Percentiles rank a stretch among this genome's conserved stretches.
These are phyloP conservation scores for Amanita fuliginea DNA, from an alignment of 768 basidiomycete species.

Conservation along the genomic window DNA sequence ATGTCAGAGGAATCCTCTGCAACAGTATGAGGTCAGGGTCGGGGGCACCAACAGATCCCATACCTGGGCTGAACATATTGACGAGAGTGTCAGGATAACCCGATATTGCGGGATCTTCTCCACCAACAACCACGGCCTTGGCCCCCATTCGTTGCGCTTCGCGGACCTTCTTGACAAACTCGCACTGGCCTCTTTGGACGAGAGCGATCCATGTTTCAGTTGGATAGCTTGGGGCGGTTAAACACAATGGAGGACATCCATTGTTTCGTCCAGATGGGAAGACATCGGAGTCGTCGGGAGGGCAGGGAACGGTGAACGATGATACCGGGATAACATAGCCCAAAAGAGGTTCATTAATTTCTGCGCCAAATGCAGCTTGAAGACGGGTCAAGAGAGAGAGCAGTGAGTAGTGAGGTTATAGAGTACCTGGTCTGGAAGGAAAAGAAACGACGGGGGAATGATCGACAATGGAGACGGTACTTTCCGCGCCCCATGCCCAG, in stretches of 20 bases:
- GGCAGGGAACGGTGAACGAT: slow-evolving; percentile 49
- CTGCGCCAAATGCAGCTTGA: slow-evolving; percentile 66
- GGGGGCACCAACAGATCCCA: slow-evolving; percentile 12
- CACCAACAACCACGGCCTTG: slow-evolving; percentile 86
- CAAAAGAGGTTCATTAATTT: slow-evolving; percentile 54
- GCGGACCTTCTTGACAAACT: slow-evolving; percentile 83
- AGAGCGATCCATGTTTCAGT: slow-evolving; percentile 83
- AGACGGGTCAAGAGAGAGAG: neutral
- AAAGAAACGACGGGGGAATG: slow-evolving; percentile 61
- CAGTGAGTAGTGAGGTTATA: neutral
- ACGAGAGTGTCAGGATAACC: slow-evolving; percentile 69
- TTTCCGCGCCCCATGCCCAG: slow-evolving; percentile 62
- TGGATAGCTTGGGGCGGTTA: slow-evolving; percentile 42
- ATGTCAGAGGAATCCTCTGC: slow-evolving; percentile 82
- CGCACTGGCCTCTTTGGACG: slow-evolving; percentile 81
- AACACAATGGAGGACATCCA: slow-evolving; percentile 64
- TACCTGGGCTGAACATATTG: slow-evolving; percentile 90
- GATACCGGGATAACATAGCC: slow-evolving; percentile 66
- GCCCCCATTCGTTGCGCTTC: slow-evolving; percentile 70
- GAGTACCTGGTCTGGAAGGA: slow-evolving; percentile 48
- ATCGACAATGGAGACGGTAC: slow-evolving; percentile 69
- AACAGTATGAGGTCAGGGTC: slow-evolving; percentile 4
- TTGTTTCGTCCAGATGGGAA: slow-evolving; percentile 26
- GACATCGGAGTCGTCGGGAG: slow-evolving; percentile 16
- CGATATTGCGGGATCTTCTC: slow-evolving; percentile 51